Base-by-base conservation (phyloP, 2,329 filamentous ascomycete genomes). In the Akanthomyces lecanii region DNA sequence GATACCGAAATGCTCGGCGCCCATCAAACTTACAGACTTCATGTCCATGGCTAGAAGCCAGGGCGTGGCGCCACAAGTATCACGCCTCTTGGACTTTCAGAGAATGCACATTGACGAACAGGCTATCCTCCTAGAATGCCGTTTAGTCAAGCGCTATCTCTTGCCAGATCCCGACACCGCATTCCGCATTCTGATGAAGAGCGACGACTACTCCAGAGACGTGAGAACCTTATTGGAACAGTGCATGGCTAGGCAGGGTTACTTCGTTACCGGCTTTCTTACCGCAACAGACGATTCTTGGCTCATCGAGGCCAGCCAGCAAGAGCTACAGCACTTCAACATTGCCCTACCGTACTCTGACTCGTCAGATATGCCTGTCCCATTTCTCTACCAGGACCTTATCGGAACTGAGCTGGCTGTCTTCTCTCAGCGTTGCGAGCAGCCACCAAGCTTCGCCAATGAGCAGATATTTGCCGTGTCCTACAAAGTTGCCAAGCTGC, bases 391-490 rank as follows among this genome's bases (percentile, higher is more conserved):
- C 55, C 47, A 59, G 10, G 61, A 59, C 48, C 12, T 63, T 12
- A 40, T 63, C 11, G 61, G 55, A 8, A 47, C 54, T 11, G 55
- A 59, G 10, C 48, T 63, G 54, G 38, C 61, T 7, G 16, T 36
- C 21, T 45, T 63, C n/a, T 36, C 61, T 7, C 53, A 57, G 25
- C 45, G 21, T 5, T 56, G 53, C 38, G 50, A 18, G 21, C 47
- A 59, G 21, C 61, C 54, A 10, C 14, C 38, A 7, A 47, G 42
- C 25, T 38, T 61, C 2, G 30, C 51, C n/a, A 33, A 52, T 33
- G 56, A 61, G 42, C 56, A 64, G 16, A 61, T 64, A 18, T 64
- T 64, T 56, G 62, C 62, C 40, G 56, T 52, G 3, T 60, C 62
- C 7, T 64, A 64, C 51, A 56, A 51, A 12, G 56, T 50, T 10